These are phyloP conservation scores for Quercus tomentella DNA, from an alignment of 331 rosid genomes.

Conservation along the genomic window DNA sequence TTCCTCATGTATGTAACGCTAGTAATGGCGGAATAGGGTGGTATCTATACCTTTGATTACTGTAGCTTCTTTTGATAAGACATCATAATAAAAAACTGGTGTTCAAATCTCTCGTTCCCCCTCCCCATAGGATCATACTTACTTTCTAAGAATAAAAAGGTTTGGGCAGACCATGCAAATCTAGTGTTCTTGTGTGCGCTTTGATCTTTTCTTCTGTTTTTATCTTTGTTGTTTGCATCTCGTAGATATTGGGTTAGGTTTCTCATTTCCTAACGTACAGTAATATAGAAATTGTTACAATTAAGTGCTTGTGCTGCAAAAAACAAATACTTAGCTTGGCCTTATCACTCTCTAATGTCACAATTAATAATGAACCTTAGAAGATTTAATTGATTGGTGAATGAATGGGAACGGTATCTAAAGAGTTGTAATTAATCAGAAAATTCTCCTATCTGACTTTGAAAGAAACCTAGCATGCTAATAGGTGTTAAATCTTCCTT, in stretches of 20 bases:
- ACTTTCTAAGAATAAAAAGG: too few species aligned
- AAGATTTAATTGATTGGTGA: not conserved
- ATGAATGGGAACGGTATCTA: not conserved
- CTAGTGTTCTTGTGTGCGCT: not conserved
- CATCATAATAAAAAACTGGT: too few species aligned
- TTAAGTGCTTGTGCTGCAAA: not conserved
- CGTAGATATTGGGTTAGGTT: too few species aligned
- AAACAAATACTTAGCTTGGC: not conserved
- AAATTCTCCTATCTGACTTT: not conserved
- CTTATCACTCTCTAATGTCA: not conserved
- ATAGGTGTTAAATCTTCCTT: not conserved
- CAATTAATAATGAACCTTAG: not conserved
- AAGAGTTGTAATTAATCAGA: not conserved
- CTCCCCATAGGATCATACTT: too few species aligned
- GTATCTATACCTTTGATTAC: too few species aligned
- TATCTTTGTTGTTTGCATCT: not conserved
- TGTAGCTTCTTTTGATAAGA: too few species aligned
- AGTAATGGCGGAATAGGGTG: too few species aligned
- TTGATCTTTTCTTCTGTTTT: not conserved
- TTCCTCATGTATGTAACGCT: too few species aligned
- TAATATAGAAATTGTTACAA: not conserved
- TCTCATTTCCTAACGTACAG: too few species aligned
- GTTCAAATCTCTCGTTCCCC: too few species aligned
- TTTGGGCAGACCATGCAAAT: too few species aligned
- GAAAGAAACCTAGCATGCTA: not conserved